A percentile compares a stretch with the other conserved stretches of the same genome.
Evolutionary conservation across 2,329 filamentous ascomycete genomes (phyloP).

Genomic region (Colletotrichum camelliae): DNA sequence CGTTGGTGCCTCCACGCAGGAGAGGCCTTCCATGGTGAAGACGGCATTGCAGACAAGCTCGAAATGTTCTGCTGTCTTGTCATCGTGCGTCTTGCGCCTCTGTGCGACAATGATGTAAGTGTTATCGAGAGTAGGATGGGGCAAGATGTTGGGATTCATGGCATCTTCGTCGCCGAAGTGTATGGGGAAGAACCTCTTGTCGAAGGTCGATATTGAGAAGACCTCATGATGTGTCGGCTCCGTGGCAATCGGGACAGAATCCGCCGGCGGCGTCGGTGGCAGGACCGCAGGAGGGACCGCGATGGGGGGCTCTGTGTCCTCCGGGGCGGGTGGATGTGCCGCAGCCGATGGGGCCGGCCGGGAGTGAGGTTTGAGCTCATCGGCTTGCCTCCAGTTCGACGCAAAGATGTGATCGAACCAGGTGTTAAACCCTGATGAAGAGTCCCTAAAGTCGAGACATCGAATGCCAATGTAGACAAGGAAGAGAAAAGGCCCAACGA

Average conservation of each 20-base stretch:
- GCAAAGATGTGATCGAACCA: slow-evolving; percentile 15
- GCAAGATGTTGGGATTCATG: slow-evolving; percentile 63
- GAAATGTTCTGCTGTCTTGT: slow-evolving; percentile 36
- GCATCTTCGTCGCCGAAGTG: slow-evolving; percentile 45
- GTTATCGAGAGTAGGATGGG: slow-evolving; percentile 52
- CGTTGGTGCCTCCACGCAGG: slow-evolving; percentile 45
- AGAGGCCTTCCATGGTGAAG: slow-evolving; percentile 46
- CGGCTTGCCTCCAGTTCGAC: slow-evolving; percentile 6
- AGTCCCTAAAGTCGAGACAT: background rate
- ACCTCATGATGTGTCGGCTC: slow-evolving; percentile 39
- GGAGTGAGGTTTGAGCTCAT: slow-evolving; percentile 9
- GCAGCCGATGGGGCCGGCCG: slow-evolving; percentile 39
- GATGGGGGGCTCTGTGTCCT: slow-evolving; percentile 31
- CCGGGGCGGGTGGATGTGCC: slow-evolving; percentile 32
- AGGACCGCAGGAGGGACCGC: background rate
- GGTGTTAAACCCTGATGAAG: background rate
- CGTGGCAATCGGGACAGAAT: background rate
- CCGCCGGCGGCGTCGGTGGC: background rate
- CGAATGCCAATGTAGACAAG: slow-evolving; percentile 32
- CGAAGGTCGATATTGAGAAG: slow-evolving; percentile 49
- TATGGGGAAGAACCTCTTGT: slow-evolving; percentile 55
- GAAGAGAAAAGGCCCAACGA: slow-evolving; percentile 32
- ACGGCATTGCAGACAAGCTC: slow-evolving; percentile 56
- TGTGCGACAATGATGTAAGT: slow-evolving; percentile 60
- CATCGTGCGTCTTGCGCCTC: slow-evolving; percentile 33